Percentiles rank a stretch among this genome's conserved stretches.
Evolutionary conservation across 352 stramenopile species (phyloP).

Genomic region (Discostella stelligera): DNA sequence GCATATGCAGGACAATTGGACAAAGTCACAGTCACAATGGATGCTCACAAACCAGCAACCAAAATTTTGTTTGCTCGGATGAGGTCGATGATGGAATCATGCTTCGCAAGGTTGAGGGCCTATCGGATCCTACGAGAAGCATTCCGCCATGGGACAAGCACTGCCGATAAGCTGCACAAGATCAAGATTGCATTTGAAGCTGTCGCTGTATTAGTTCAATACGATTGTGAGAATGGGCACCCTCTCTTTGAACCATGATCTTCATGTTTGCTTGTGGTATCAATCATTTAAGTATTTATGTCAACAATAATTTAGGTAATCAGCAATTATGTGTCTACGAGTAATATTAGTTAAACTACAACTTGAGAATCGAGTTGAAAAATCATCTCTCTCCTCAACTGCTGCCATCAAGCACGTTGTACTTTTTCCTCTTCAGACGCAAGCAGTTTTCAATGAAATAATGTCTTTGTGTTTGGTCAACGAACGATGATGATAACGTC

Average conservation of each 20-base stretch:
- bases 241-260: conserved; percentile 23
- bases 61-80: conserved; percentile 31
- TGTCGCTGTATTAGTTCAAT: conserved; percentile 24
- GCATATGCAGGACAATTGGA: conserved; percentile 22
- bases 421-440: no score
- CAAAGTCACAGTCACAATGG: conserved; percentile 23
- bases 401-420: no score
- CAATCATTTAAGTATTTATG: conserved; percentile 12
- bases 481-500: no score
- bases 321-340: no score
- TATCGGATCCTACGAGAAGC: conserved; percentile 24
- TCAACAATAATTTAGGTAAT: no score
- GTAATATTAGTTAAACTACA: no score
- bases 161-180: conserved; percentile 26
- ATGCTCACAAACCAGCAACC: conserved; percentile 16
- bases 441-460: no score
- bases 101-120: conserved; percentile 18
- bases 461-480: no score
- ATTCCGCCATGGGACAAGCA: conserved; percentile 27
- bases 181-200: conserved; percentile 22
- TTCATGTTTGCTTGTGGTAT: not conserved
- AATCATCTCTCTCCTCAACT: no score
- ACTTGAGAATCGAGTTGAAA: no score
- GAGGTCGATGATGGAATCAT: conserved; percentile 31
- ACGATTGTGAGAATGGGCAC: conserved; percentile 33